These are phyloP conservation scores for Erodium chrysanthum DNA, from an alignment of 441 rosid genomes.

Conservation along the genomic window DNA sequence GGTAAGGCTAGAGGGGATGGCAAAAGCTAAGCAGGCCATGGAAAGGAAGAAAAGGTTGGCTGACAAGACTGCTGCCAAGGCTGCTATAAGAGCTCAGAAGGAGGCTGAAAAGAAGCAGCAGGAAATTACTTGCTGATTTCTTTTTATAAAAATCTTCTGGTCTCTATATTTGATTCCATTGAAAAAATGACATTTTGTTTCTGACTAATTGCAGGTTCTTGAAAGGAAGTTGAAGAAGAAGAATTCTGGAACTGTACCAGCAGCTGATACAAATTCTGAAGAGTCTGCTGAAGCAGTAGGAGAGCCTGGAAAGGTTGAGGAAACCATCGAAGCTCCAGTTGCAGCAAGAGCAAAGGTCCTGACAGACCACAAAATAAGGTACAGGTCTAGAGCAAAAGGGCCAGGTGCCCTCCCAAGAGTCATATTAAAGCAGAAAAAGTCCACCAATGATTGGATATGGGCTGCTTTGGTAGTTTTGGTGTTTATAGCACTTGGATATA, in stretches of 20 bases:
- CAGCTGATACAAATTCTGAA: conserved; percentile 18
- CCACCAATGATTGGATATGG: not conserved
- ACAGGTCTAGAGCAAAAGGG: conserved; percentile 42
- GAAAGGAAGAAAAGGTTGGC: conserved; percentile 92
- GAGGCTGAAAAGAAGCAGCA: conserved; percentile 86
- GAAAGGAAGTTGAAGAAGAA: conserved; percentile 84
- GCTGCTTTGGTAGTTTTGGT: not conserved
- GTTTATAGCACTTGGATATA: not conserved
- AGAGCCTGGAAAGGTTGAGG: conserved; percentile 41
- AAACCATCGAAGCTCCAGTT: conserved; percentile 24
- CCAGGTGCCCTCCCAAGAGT: conserved; percentile 23
- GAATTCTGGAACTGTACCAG: conserved; percentile 24
- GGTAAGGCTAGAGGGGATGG: conserved; percentile 72
- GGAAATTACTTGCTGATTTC: conserved; percentile 32
- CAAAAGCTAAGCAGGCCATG: conserved; percentile 67
- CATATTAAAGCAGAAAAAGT: not conserved
- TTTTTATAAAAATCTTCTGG: not conserved
- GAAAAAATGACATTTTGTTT: too few species aligned
- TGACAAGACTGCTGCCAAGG: conserved; percentile 79
- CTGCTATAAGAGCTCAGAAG: conserved; percentile 66
- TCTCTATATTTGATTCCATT: not conserved
- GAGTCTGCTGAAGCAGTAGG: conserved; percentile 30
- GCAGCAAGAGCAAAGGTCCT: conserved; percentile 31
- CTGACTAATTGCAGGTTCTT: conserved; percentile 42
- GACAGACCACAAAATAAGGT: conserved; percentile 38